These are phyloP conservation scores for Coffea humblotiana DNA, from an alignment of 305 asterid species.

Conservation along the genomic window DNA sequence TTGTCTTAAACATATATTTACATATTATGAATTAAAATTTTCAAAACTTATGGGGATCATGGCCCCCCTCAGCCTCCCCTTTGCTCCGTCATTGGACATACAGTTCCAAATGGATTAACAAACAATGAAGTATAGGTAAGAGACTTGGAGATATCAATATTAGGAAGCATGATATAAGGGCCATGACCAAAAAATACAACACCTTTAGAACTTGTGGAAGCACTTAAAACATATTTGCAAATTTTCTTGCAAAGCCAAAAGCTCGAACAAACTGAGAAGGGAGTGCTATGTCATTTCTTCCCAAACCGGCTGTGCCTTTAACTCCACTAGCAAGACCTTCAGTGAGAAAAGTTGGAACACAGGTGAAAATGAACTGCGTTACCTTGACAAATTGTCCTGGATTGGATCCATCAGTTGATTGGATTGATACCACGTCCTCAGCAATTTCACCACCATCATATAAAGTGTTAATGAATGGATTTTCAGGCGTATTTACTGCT, in stretches of 20 bases:
- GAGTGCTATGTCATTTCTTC: conserved; percentile 23
- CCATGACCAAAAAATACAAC: conserved; percentile 23
- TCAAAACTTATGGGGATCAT: too few relatives aligned
- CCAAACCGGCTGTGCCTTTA: conserved; percentile 32
- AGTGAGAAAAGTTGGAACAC: conserved; percentile 18
- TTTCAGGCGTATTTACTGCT: conserved; percentile 24
- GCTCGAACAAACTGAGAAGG: conserved; percentile 26
- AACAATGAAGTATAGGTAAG: conserved; percentile 26
- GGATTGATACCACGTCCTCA: conserved; percentile 20
- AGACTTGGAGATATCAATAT: neutral
- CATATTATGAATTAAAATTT: too few relatives aligned
- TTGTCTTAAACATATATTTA: too few relatives aligned
- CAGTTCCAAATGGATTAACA: conserved; percentile 26
- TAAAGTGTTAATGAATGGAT: conserved; percentile 19
- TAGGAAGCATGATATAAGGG: conserved; percentile 3
- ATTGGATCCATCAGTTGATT: conserved; percentile 19
- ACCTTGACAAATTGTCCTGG: conserved; percentile 3
- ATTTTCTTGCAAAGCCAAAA: conserved; percentile 24
- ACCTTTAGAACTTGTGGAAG: conserved; percentile 23
- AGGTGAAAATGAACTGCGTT: conserved; percentile 16
- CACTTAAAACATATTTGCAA: conserved; percentile 27
- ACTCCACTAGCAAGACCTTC: conserved; percentile 31
- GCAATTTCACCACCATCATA: conserved; percentile 26
- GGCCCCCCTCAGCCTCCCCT: too few relatives aligned
- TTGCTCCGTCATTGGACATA: neutral